Evolutionary conservation across 805 yeast species (phyloP), one percentile per base, ranked within the genome.

Genomic region (Ogataea nonfermentans): DNA sequence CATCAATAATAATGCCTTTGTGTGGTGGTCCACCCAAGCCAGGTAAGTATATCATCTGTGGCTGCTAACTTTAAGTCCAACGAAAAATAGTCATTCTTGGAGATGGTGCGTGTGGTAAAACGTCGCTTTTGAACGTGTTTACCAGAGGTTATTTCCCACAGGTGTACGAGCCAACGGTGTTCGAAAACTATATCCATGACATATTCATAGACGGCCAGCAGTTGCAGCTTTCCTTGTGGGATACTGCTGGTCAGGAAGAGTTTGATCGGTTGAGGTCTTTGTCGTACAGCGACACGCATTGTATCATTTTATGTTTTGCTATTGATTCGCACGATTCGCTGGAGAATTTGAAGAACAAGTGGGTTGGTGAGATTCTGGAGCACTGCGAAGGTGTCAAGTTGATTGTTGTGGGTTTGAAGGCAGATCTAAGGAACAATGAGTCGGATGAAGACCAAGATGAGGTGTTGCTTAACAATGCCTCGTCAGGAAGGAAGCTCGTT

Each of bases 191-290:
- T 61, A 95, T 90, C 44, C 98, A 91, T 65, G 98, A 91, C 61
- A 93, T 91, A 49, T 91, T 87, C 66, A 89, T 91, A 40, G 99
- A 91, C 61, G 91, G 91, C 37, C 88, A 87, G 61, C 88, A 93
- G 35, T 85, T 91, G 54, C 95, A 90, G 57, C 68, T 91, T 41
- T 89, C 96, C 11, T 70, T 91, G 40, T 93, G 99, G 99, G 99
- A 91, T 62, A 91, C 99, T 5, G 99, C 99, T 1, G 99, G 99
- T 6, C 99, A 91, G 70, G 99, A 91, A 66, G 99, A 91, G 67
- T 91, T 91, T 55, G 99, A 91, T 63, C 76, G 97, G 48, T 73
- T 91, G 62, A 78, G 99, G 62, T 87, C 97, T 1, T 71, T 91
- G 46, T 84, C 95, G 35, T 93, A 93, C 63, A 81, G 90, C 19